Evolutionary conservation across 2,329 filamentous ascomycete species (phyloP).

Genomic region (Microsporum canis): DNA sequence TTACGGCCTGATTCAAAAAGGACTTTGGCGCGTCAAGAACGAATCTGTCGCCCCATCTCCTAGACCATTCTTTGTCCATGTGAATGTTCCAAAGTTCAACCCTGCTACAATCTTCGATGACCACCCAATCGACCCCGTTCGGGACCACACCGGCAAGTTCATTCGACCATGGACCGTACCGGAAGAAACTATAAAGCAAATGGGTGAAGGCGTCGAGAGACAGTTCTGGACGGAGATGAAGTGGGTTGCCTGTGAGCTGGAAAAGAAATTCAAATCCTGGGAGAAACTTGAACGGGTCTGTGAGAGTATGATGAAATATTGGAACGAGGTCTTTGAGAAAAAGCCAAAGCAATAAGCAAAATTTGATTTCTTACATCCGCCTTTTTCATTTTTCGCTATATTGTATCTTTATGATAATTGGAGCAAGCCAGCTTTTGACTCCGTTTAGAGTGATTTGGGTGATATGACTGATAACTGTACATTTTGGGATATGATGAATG

Average conservation of each 20-base stretch:
- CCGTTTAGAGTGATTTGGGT: neutral
- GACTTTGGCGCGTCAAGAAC: constrained; percentile 19
- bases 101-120: constrained; percentile 27
- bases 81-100: constrained; percentile 33
- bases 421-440: neutral
- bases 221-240: constrained; percentile 31
- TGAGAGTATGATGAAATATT: constrained; percentile 24
- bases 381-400: neutral
- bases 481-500: neutral
- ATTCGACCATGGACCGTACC: constrained; percentile 26
- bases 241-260: constrained; percentile 29
- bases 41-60: constrained; percentile 22
- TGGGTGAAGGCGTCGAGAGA: constrained; percentile 28
- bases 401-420: neutral
- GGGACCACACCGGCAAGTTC: constrained; percentile 24
- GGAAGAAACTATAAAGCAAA: constrained; percentile 20
- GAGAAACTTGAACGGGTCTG: constrained; percentile 25
- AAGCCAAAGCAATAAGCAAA: constrained; percentile 1
- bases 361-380: neutral
- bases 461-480: neutral
- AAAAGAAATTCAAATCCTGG: constrained; percentile 26
- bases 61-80: constrained; percentile 31
- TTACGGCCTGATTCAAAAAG: constrained; percentile 18
- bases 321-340: constrained; percentile 24
- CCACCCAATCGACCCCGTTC: constrained; percentile 21